Evolutionary conservation across 2,329 filamentous ascomycete species (phyloP).

Genomic region (Penicillium sp.): DNA sequence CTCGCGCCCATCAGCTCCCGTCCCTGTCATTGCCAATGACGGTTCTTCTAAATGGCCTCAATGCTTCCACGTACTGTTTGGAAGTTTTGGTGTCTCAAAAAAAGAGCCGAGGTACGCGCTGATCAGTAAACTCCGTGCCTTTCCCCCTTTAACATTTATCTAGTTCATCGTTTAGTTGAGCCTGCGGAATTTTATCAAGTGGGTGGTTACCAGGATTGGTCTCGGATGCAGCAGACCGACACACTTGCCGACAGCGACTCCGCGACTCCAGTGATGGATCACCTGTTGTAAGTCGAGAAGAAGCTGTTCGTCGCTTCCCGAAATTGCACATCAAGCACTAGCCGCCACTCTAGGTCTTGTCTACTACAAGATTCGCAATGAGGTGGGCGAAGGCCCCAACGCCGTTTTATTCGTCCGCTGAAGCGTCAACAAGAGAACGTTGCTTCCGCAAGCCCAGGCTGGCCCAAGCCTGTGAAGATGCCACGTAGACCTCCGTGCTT

Average conservation of each 20-base stretch:
- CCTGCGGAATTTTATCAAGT: slow-evolving; percentile 42
- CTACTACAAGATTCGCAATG: slow-evolving; percentile 43
- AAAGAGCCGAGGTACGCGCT: slow-evolving; percentile 39
- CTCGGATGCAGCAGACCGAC: slow-evolving; percentile 35
- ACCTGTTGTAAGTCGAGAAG: slow-evolving; percentile 33
- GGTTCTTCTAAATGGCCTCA: slow-evolving; percentile 36
- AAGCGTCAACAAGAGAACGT: slow-evolving; percentile 40
- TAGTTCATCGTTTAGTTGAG: slow-evolving; percentile 40
- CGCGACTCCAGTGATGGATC: slow-evolving; percentile 38
- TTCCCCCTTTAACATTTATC: slow-evolving; percentile 8
- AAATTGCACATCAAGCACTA: slow-evolving; percentile 41
- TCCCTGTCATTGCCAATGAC: slow-evolving; percentile 36
- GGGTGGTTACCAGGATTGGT: slow-evolving; percentile 40
- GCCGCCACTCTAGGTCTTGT: slow-evolving; percentile 41
- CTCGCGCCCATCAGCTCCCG: slow-evolving; percentile 39
- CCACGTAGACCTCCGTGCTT: slow-evolving; percentile 32
- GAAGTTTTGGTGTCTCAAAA: slow-evolving; percentile 45
- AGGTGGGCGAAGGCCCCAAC: slow-evolving; percentile 36
- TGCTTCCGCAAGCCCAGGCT: slow-evolving; percentile 30
- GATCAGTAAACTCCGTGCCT: slow-evolving; percentile 1
- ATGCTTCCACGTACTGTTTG: slow-evolving; percentile 41
- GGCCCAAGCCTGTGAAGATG: slow-evolving; percentile 37
- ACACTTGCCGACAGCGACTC: slow-evolving; percentile 37
- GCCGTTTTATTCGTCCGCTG: slow-evolving; percentile 27
- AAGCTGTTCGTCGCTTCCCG: slow-evolving; percentile 38